Evolutionary conservation across 163 green algal genomes (phyloP), one percentile per base, ranked within the genome.

Genomic region (Chlorella variabilis): DNA sequence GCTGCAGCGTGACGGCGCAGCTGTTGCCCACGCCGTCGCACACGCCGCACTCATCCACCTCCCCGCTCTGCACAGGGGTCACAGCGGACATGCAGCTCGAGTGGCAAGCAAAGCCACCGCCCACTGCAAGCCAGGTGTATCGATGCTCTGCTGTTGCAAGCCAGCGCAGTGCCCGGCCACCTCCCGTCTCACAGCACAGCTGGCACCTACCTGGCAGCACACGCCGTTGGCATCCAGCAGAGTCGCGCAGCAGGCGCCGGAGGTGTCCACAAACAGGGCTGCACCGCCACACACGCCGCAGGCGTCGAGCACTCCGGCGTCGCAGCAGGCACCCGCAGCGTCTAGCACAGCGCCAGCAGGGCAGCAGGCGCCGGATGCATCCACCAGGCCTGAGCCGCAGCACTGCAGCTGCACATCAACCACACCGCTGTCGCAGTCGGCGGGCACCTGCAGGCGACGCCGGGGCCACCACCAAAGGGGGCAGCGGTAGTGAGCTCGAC

Each of bases 41-140:
- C 6, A 92, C 83, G 68, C 86, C 86, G 71, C 91, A 94, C 62
- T 92, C 91, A 70, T 94, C 91, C 13, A 94, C 41, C 13, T 31
- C 20, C 27, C 81, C 88, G n/a, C 49, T 78, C 68, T 87, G 75
- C 77, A 83, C 6, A 63, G n/a, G n/a, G n/a, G n/a, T n/a, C n/a
- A n/a, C n/a, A n/a, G n/a, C n/a, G n/a, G n/a, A n/a, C n/a, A n/a
- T n/a, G 13, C 9, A 39, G 27, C 63, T 59, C 17, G 15, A 59
- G 15, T 59, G 49, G 15, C 27, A 66, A 38, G 13, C 25, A 66
- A 54, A 54, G 45, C 45, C 45, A 54, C 11, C 45, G 45, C 11
- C 15, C 11, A 11, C 45, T 54, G 45, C 15, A 15, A 54, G 45
- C 45, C 11, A 54, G 11, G 11, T 54, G 45, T 15, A 54, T 15